Conservation (phyloP, 768 basidiomycete species). For the Leccinum fibrillosum region DNA sequence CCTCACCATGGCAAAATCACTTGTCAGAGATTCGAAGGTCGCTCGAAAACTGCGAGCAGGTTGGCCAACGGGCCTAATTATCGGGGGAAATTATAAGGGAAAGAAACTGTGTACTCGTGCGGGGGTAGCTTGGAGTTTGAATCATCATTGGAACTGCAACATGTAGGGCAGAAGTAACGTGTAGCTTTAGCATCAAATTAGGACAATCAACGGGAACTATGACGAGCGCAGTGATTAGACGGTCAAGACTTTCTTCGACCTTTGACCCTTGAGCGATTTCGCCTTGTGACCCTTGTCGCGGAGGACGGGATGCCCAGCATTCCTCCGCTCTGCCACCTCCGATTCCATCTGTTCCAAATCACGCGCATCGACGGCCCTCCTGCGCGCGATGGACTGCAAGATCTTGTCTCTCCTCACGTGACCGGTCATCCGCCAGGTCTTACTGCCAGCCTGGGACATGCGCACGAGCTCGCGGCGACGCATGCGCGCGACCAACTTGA, state of each 20-base stretch:
- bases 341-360: slow-evolving; percentile 37
- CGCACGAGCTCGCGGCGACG: slow-evolving; percentile 34
- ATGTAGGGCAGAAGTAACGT: slow-evolving; percentile 4
- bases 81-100: background rate
- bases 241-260: slow-evolving; percentile 8
- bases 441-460: slow-evolving; percentile 34
- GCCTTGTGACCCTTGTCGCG: slow-evolving; percentile 15
- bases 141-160: background rate
- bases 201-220: slow-evolving; percentile 3
- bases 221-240: background rate
- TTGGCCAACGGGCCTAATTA: slow-evolving; percentile 13
- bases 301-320: slow-evolving; percentile 22
- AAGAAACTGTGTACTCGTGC: background rate
- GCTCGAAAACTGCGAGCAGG: slow-evolving; percentile 23
- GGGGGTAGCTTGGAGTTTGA: background rate
- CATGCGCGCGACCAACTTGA: slow-evolving; percentile 35
- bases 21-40: slow-evolving; percentile 32
- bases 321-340: slow-evolving; percentile 26
- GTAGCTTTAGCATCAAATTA: slow-evolving; percentile 21
- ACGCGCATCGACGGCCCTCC: slow-evolving; percentile 41
- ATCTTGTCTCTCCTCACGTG: slow-evolving; percentile 48
- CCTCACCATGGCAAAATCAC: slow-evolving; percentile 29
- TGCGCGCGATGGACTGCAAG: slow-evolving; percentile 46
- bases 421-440: slow-evolving; percentile 39
- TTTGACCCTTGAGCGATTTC: slow-evolving; percentile 2